phyloP scores from a whole-genome alignment of 495 filamentous ascomycete species.

The Penicillium bovifimosum region DNA sequence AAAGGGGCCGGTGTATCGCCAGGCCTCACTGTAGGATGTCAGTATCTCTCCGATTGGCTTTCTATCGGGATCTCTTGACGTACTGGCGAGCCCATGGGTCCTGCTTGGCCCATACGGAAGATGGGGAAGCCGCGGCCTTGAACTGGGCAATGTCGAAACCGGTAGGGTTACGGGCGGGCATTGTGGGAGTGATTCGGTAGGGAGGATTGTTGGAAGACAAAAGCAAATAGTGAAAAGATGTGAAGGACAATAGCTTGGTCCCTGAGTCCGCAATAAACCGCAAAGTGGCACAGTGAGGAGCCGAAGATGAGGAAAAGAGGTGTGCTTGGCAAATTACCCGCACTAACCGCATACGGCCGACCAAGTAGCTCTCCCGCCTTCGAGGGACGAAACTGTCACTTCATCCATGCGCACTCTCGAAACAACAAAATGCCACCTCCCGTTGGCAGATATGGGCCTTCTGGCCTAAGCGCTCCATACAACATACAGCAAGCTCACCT shows the following conservation, averaged over 20 bases:
- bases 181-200: constrained; percentile 14
- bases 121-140: constrained; percentile 57
- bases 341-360: constrained; percentile 33
- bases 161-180: constrained; percentile 64
- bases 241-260: constrained; percentile 10
- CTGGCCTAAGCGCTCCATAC: constrained; percentile 48
- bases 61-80: constrained; percentile 10
- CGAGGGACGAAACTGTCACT: constrained; percentile 22
- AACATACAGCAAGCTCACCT: constrained; percentile 46
- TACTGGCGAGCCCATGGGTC: constrained; percentile 88
- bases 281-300: constrained; percentile 14
- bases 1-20: constrained; percentile 91
- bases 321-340: constrained; percentile 23
- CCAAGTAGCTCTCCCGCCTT: constrained; percentile 20
- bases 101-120: constrained; percentile 51
- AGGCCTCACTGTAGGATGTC: constrained; percentile 65
- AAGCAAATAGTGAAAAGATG: constrained; percentile 6
- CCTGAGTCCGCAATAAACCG: constrained; percentile 9
- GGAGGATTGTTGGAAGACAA: constrained; percentile 9
- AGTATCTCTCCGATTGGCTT: constrained; percentile 8
- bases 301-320: constrained; percentile 19
- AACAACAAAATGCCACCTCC: constrained; percentile 32
- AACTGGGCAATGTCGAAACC: constrained; percentile 77
- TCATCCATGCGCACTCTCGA: constrained; percentile 10
- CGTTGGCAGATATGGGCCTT: constrained; percentile 49